These are phyloP conservation scores for Thraustochytrium striatum DNA, from an alignment of 352 stramenopile species.

Conservation along the genomic window DNA sequence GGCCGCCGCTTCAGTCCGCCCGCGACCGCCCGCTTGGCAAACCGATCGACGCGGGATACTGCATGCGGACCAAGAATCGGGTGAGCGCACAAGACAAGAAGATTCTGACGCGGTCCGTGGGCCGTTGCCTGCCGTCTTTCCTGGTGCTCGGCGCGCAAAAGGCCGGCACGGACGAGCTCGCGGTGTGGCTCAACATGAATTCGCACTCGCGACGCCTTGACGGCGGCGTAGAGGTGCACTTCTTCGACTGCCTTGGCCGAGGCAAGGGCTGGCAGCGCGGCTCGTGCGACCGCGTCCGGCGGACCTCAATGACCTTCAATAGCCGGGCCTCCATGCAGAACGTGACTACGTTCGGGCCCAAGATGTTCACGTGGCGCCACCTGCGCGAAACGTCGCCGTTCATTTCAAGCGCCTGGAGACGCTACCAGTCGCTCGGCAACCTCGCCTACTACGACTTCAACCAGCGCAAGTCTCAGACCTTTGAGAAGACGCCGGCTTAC, in stretches of 20 bases:
- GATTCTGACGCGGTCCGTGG: not conserved
- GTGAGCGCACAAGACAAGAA: not conserved
- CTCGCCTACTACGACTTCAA: constrained; percentile 18
- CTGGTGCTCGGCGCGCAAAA: constrained; percentile 49
- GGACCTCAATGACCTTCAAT: not conserved
- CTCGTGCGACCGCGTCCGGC: constrained; percentile 14
- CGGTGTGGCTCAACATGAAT: constrained; percentile 39
- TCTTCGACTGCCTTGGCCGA: constrained; percentile 47
- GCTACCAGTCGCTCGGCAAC: not conserved
- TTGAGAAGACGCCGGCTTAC: constrained; percentile 51
- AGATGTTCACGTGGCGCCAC: constrained; percentile 16
- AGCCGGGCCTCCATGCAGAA: not conserved
- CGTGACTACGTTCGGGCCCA: not conserved
- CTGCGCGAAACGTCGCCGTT: not conserved
- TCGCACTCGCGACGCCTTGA: not conserved
- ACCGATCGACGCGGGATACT: constrained; percentile 21
- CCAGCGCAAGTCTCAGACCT: not conserved
- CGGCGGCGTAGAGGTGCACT: constrained; percentile 43
- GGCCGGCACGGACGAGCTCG: constrained; percentile 39
- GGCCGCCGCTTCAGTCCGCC: not conserved
- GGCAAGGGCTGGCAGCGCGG: not conserved
- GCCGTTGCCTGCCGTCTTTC: constrained; percentile 38
- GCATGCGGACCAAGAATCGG: constrained; percentile 13
- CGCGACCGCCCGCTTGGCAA: not conserved
- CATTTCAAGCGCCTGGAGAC: not conserved